Percentiles rank a stretch among this genome's conserved stretches.
Evolutionary conservation across 306 rosid species (phyloP).

Genomic region (Crotalaria pallida): DNA sequence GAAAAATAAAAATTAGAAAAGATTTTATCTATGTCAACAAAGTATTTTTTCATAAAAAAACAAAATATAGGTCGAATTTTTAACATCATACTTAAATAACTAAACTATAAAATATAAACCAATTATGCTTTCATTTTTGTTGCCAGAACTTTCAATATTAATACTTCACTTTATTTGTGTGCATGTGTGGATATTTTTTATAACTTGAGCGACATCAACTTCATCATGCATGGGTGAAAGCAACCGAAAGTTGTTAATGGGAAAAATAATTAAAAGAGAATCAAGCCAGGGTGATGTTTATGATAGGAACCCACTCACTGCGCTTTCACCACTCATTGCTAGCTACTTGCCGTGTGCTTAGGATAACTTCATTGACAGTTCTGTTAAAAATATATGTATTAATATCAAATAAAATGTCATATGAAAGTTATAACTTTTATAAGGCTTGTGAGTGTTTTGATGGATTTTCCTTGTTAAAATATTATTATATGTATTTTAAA

Average conservation of each 20-base stretch:
- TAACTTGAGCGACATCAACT: neutral
- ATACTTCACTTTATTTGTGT: neutral
- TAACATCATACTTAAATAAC: no score
- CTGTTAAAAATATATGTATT: neutral
- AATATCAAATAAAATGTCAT: neutral
- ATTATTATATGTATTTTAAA: neutral
- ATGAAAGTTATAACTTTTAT: neutral
- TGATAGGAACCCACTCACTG: neutral
- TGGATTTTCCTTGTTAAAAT: neutral
- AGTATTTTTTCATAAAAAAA: no score
- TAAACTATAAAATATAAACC: no score
- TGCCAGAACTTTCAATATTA: neutral
- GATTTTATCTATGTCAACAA: no score
- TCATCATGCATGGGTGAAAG: conserved; percentile 14
- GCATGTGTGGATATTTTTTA: neutral
- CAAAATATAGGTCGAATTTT: no score
- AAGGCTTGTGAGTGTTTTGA: neutral
- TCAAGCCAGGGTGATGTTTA: neutral
- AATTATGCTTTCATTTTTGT: no score
- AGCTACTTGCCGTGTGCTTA: neutral
- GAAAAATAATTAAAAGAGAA: neutral
- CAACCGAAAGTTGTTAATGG: neutral
- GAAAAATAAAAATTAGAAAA: no score
- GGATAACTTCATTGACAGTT: neutral
- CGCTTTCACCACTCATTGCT: neutral